Conservation (phyloP, 2,329 filamentous ascomycete genomes). For the Alternaria tenuissima region DNA sequence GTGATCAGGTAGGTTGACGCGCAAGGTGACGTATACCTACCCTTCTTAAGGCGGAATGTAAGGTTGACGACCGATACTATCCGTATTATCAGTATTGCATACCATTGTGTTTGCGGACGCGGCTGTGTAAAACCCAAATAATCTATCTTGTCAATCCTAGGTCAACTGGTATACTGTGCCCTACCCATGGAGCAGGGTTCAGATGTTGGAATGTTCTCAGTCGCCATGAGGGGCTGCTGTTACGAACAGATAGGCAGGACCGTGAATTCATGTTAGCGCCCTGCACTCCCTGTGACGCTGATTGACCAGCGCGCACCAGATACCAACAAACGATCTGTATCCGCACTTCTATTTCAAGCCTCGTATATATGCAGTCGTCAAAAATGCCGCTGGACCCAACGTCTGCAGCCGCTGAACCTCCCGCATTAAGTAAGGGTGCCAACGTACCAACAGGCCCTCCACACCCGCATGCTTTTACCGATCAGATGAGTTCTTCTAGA, state of each 20-base stretch:
- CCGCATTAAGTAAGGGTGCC: not conserved
- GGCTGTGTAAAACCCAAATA: not conserved
- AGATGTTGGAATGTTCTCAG: not conserved
- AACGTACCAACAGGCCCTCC: not conserved
- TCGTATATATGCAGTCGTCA: conserved; percentile 1
- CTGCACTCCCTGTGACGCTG: not conserved
- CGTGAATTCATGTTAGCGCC: not conserved
- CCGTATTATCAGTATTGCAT: not conserved
- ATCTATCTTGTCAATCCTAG: not conserved
- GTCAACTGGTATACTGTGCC: not conserved
- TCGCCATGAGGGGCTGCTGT: not conserved
- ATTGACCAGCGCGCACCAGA: not conserved
- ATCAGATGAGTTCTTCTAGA: conserved; percentile 3
- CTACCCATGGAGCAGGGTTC: not conserved
- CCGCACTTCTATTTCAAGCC: conserved; percentile 5
- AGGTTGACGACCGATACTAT: not conserved
- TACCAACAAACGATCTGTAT: conserved; percentile 1
- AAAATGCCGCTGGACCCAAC: not conserved
- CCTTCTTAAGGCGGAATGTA: not conserved
- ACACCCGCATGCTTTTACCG: not conserved
- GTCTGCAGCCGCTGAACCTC: conserved; percentile 3
- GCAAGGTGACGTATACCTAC: not conserved
- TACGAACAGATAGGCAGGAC: not conserved
- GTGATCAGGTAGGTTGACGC: not conserved
- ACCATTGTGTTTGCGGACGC: not conserved